A percentile compares a stretch with the other conserved stretches of the same genome.
Evolutionary conservation across 139 green algal species (phyloP).

Genomic region (Volvox africanus): DNA sequence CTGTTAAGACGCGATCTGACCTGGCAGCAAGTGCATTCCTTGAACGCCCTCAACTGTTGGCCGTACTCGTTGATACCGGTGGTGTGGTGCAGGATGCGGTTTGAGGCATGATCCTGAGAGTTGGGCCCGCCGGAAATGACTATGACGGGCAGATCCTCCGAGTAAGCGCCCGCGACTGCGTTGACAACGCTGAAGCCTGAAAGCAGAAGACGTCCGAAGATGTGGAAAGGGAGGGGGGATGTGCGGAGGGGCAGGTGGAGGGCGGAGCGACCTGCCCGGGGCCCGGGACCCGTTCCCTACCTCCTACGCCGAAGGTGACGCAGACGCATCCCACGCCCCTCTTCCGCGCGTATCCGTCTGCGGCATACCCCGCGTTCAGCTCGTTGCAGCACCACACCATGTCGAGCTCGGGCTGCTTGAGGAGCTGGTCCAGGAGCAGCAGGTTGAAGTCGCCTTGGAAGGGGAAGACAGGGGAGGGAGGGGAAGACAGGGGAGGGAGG

Average conservation of each 20-base stretch:
- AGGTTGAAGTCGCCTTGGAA: constrained; percentile 72
- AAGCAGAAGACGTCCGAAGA: no score
- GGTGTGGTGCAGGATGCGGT: constrained; percentile 87
- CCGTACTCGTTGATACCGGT: constrained; percentile 72
- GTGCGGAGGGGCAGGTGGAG: neutral
- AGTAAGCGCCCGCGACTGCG: constrained; percentile 78
- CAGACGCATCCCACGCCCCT: constrained; percentile 74
- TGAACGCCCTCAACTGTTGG: constrained; percentile 77
- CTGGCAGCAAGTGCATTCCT: constrained; percentile 77
- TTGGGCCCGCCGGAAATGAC: constrained; percentile 72
- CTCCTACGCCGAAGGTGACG: constrained; percentile 86
- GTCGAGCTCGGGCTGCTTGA: constrained; percentile 55
- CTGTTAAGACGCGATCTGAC: constrained; percentile 35
- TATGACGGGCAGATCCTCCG: constrained; percentile 80
- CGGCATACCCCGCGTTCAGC: constrained; percentile 90
- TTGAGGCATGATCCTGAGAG: constrained; percentile 80
- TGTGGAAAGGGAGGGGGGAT: neutral
- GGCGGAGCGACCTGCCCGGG: neutral
- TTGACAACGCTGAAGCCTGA: constrained; percentile 64
- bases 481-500: no score
- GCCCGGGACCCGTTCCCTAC: constrained; percentile 7
- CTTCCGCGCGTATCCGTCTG: constrained; percentile 83
- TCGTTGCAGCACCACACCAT: constrained; percentile 84
- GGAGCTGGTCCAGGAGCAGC: constrained; percentile 72
- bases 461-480: neutral